Base-by-base conservation (phyloP, 2,329 filamentous ascomycete species). In the Rosellinia necatrix region DNA sequence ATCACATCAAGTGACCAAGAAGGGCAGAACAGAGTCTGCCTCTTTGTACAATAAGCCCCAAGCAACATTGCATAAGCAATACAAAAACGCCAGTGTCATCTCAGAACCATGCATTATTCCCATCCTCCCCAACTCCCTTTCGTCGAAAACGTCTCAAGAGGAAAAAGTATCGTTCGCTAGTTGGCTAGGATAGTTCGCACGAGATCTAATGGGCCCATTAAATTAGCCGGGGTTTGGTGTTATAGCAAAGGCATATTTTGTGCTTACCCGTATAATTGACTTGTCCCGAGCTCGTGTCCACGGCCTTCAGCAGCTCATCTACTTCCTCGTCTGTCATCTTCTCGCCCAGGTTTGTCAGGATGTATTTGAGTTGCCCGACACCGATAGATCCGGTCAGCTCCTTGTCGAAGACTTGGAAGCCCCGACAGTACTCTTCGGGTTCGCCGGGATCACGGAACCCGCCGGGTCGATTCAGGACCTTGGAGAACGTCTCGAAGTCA, bases 281-380 rank as follows among this genome's bases (percentile, higher is more conserved):
- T 83, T 97, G 92, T 66, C 93, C 92, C 53, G 89, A 93, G 77
- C 89, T 94, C 59, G 92, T 96, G 74, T 99, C 94, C 64, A 97
- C 93, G 0, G 92, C 92, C 87, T 97, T 99, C 75, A 99, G 87
- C 72, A 99, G 83, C 83, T 99, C 94, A 74, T 97, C 93, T 44
- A 99, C 94, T 81, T 99, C 94, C 63, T 97, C 94, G 69, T 99
- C 93, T 60, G 89, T 91, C 92, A 99, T 97, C 83, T 97, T 97
- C 87, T 99, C 94, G 69, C 94, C 94, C 68, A 99, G 78, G 74
- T 97, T 97, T 54, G 94, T 99, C 70, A 99, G 78, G 73, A 99
- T 93, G 79, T 99, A 99, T 78, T 96, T 90, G 75, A 99, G 84
- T 79, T 99, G 94, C 56, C 94, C 94, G 63, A 97, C 93, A 53